Percentiles rank a stretch among this genome's conserved stretches.
These are phyloP conservation scores for Tetrapisispora namnaoensis DNA, from an alignment of 805 yeast species.

Conservation along the genomic window DNA sequence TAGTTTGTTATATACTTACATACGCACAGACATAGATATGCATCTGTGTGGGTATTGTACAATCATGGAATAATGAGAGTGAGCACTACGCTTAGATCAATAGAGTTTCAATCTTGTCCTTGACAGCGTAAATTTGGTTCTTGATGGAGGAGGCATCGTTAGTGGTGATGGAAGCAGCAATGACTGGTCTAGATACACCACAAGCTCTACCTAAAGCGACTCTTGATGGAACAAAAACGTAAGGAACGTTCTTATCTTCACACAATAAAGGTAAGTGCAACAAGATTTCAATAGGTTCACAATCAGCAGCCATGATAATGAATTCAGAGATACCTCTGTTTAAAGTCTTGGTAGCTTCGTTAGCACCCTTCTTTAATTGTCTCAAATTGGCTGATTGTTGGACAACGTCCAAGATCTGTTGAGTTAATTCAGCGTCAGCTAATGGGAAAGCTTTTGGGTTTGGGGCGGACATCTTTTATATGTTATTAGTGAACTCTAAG, in stretches of 20 bases:
- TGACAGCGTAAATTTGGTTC: constrained; percentile 92
- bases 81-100: constrained; percentile 52
- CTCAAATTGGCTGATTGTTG: constrained; percentile 97
- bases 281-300: constrained; percentile 97
- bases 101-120: constrained; percentile 98
- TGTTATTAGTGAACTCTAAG: not conserved
- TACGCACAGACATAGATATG: not conserved
- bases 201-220: constrained; percentile 99
- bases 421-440: constrained; percentile 91
- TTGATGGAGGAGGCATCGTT: constrained; percentile 97
- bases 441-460: constrained; percentile 99
- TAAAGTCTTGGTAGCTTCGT: constrained; percentile 97
- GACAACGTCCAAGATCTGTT: constrained; percentile 93
- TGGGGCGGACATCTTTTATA: constrained; percentile 60
- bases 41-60: not conserved
- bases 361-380: constrained; percentile 99
- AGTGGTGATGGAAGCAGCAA: constrained; percentile 96
- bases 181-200: constrained; percentile 99
- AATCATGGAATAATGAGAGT: not conserved
- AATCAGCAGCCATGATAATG: constrained; percentile 99
- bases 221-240: constrained; percentile 97
- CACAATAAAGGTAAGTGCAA: constrained; percentile 95
- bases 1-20: too few relatives aligned
- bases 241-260: constrained; percentile 99
- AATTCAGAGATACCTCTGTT: constrained; percentile 99